Evolutionary conservation across 2,329 filamentous ascomycete species (phyloP).

Genomic region (Pyricularia sp.): DNA sequence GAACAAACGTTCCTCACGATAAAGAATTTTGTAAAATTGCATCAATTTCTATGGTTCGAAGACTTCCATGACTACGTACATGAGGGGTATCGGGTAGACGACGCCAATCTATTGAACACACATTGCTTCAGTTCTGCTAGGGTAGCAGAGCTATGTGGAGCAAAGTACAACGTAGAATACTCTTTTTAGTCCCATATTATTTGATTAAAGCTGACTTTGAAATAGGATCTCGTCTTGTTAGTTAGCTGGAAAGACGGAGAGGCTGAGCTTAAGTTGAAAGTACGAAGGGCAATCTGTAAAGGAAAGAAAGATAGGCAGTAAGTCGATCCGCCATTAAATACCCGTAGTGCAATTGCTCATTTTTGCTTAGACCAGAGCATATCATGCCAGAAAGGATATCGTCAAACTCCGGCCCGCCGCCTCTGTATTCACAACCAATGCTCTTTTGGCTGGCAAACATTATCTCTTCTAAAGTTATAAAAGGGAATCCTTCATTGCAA

Average conservation of each 20-base stretch:
- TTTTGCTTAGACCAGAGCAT: conserved; percentile 4
- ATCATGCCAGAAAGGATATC: conserved; percentile 5
- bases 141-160: conserved; percentile 7
- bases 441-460: conserved; percentile 7
- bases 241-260: conserved; percentile 7
- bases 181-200: neutral
- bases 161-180: conserved; percentile 6
- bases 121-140: no score
- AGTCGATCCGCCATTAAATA: neutral
- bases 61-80: no score
- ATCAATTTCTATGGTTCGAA: no score
- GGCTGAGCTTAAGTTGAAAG: conserved; percentile 7
- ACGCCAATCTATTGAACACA: no score
- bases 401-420: conserved; percentile 3
- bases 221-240: conserved; percentile 2
- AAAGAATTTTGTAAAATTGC: no score
- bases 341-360: conserved; percentile 4
- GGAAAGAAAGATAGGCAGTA: conserved; percentile 8
- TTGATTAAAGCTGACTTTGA: conserved; percentile 1
- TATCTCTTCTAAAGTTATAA: conserved; percentile 2
- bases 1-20: no score
- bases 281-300: conserved; percentile 8
- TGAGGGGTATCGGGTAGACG: no score
- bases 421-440: conserved; percentile 6
- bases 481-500: neutral